Conservation (phyloP, 768 basidiomycete species). For the Sutorius australiensis region DNA sequence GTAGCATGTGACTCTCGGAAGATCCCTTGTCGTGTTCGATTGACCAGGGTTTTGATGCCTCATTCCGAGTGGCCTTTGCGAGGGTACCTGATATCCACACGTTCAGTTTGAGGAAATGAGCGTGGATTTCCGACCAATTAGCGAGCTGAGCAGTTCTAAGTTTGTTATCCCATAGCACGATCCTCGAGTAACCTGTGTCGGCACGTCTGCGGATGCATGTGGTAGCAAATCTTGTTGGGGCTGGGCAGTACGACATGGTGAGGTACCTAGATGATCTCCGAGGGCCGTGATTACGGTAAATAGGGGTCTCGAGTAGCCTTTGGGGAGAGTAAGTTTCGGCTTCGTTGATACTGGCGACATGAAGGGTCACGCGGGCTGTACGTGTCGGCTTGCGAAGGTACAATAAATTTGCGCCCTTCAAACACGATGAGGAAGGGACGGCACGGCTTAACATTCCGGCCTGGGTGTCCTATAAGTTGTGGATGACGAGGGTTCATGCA, state of each 20-base stretch:
- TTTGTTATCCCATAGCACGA: background rate
- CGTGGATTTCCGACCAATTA: slow-evolving; percentile 57
- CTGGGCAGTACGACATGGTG: background rate
- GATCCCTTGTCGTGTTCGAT: slow-evolving; percentile 33
- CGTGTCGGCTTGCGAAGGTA: slow-evolving; percentile 48
- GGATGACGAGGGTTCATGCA: slow-evolving; percentile 48
- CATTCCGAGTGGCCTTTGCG: slow-evolving; percentile 33
- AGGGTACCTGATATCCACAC: slow-evolving; percentile 51
- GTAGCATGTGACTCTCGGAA: slow-evolving; percentile 33
- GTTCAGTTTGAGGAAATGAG: slow-evolving; percentile 50
- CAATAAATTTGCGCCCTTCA: slow-evolving; percentile 19
- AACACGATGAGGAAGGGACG: background rate
- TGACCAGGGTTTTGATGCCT: slow-evolving; percentile 36
- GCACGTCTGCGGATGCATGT: slow-evolving; percentile 46
- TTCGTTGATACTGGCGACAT: background rate
- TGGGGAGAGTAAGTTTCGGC: background rate
- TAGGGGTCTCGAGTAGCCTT: slow-evolving; percentile 53
- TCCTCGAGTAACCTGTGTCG: slow-evolving; percentile 37
- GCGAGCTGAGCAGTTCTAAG: slow-evolving; percentile 37
- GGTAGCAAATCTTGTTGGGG: slow-evolving; percentile 41
- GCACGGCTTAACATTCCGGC: slow-evolving; percentile 32
- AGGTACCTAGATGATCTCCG: background rate
- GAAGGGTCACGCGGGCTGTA: slow-evolving; percentile 18
- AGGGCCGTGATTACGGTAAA: slow-evolving; percentile 33
- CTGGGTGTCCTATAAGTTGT: slow-evolving; percentile 47